Evolutionary conservation across 1,284 basidiomycete species (phyloP).

Genomic region (Moesziomyces globuligerus): DNA sequence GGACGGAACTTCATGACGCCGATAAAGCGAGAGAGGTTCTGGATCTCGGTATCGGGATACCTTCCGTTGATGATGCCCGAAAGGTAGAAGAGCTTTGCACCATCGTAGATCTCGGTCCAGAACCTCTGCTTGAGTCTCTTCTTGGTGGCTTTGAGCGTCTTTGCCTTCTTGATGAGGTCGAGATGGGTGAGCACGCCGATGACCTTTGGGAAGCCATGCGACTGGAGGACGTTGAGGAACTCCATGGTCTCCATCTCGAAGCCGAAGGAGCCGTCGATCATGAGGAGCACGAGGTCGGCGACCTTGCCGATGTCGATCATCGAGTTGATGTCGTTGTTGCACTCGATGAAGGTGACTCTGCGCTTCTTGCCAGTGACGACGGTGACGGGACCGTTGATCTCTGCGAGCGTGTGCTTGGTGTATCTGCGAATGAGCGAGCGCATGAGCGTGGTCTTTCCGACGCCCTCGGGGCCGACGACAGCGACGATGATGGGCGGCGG

Average conservation of each 20-base stretch:
- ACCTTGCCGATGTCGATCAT: slow-evolving; percentile 99
- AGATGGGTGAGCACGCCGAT: slow-evolving; percentile 95
- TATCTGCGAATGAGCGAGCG: slow-evolving; percentile 91
- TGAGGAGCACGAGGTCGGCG: slow-evolving; percentile 92
- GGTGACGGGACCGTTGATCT: slow-evolving; percentile 92
- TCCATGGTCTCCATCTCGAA: slow-evolving; percentile 99
- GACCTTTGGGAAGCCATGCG: slow-evolving; percentile 98
- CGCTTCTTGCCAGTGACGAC: slow-evolving; percentile 91
- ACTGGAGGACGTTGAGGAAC: slow-evolving; percentile 94
- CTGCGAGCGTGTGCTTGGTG: slow-evolving; percentile 91
- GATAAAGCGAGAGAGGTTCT: slow-evolving; percentile 91
- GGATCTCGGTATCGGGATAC: slow-evolving; percentile 95
- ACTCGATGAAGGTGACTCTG: slow-evolving; percentile 93
- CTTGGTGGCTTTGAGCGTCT: slow-evolving; percentile 88
- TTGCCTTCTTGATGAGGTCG: slow-evolving; percentile 93
- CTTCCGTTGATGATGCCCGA: slow-evolving; percentile 97
- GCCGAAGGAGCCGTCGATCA: slow-evolving; percentile 97
- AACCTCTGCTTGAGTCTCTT: slow-evolving; percentile 98
- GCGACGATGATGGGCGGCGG: slow-evolving; percentile 95
- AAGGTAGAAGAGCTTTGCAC: slow-evolving; percentile 97
- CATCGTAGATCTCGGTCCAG: slow-evolving; percentile 99
- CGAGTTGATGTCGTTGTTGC: slow-evolving; percentile 95
- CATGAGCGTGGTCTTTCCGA: slow-evolving; percentile 92
- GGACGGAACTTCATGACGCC: slow-evolving; percentile 99
- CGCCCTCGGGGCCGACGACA: slow-evolving; percentile 96